These are phyloP conservation scores for Termitomyces sp. DNA, from an alignment of 768 basidiomycete species.

Conservation along the genomic window DNA sequence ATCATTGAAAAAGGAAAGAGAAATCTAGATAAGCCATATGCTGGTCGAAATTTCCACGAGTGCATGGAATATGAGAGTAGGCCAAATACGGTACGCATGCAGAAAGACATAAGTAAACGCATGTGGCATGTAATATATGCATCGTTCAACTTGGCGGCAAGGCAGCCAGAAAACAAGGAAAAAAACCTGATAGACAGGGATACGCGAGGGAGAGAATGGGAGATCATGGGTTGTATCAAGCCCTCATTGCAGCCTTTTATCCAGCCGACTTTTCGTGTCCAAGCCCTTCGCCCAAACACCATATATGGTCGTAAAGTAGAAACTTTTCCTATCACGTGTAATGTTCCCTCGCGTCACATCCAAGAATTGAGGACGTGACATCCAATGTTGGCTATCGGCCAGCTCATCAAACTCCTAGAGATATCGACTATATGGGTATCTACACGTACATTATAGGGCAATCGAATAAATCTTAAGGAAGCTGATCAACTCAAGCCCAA, in stretches of 20 bases:
- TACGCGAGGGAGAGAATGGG: neutral
- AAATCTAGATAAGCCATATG: constrained; percentile 9
- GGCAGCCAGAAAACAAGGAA: no score
- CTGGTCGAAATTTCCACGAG: neutral
- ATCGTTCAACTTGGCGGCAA: neutral
- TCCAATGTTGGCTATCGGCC: neutral
- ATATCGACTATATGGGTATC: neutral
- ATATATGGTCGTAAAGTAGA: neutral
- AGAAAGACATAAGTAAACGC: neutral
- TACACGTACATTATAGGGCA: neutral
- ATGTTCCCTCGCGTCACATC: neutral
- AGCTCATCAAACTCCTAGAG: neutral
- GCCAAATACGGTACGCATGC: neutral
- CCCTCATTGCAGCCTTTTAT: neutral
- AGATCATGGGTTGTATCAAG: neutral
- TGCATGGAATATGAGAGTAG: neutral
- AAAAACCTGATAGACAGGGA: neutral
- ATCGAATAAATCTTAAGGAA: neutral
- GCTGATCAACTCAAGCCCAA: constrained; percentile 6
- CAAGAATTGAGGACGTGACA: no score
- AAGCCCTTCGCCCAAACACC: constrained; percentile 8
- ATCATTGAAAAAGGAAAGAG: neutral
- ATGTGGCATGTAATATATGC: no score
- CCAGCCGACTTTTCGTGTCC: neutral
- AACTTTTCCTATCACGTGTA: neutral